Evolutionary conservation across 768 basidiomycete genomes (phyloP).

Genomic region (Lactarius indigo): DNA sequence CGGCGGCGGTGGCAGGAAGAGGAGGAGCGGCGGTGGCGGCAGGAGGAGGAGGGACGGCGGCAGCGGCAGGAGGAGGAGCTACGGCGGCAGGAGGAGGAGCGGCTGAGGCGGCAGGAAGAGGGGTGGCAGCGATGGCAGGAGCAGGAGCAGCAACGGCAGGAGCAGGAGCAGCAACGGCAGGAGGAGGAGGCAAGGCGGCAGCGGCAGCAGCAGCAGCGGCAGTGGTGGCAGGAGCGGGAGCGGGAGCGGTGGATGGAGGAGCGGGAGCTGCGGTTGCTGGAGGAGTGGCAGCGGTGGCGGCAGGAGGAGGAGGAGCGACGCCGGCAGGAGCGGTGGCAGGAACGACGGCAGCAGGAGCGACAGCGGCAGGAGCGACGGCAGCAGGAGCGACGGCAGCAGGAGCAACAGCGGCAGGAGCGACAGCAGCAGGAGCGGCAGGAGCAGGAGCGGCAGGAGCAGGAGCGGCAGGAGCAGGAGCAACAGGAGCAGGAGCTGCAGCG

Average conservation of each 20-base stretch:
- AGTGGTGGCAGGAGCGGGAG: neutral
- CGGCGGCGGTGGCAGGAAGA: too few relatives aligned
- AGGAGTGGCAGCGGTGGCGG: slow-evolving; percentile 1
- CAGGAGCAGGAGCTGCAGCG: slow-evolving; percentile 18
- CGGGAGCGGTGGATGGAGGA: slow-evolving; percentile 9
- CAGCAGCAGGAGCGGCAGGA: too few relatives aligned
- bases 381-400: too few relatives aligned
- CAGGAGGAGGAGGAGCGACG: too few relatives aligned
- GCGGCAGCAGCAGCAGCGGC: slow-evolving; percentile 6
- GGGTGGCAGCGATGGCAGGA: neutral
- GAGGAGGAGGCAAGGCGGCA: slow-evolving; percentile 2
- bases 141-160: slow-evolving; percentile 9
- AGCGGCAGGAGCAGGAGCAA: slow-evolving; percentile 8
- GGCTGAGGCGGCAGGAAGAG: too few relatives aligned
- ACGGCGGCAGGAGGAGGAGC: too few relatives aligned
- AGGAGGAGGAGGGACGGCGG: too few relatives aligned
- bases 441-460: too few relatives aligned
- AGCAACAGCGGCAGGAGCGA: slow-evolving; percentile 15
- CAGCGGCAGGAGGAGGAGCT: too few relatives aligned
- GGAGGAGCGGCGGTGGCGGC: too few relatives aligned
- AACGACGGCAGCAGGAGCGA: too few relatives aligned
- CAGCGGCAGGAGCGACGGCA: slow-evolving; percentile 11
- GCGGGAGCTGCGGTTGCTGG: neutral
- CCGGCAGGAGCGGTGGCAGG: too few relatives aligned
- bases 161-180: neutral